Evolutionary conservation across 2,329 filamentous ascomycete genomes (phyloP), one percentile per base, ranked within the genome.

Genomic region (Ceratocystis colombiana): DNA sequence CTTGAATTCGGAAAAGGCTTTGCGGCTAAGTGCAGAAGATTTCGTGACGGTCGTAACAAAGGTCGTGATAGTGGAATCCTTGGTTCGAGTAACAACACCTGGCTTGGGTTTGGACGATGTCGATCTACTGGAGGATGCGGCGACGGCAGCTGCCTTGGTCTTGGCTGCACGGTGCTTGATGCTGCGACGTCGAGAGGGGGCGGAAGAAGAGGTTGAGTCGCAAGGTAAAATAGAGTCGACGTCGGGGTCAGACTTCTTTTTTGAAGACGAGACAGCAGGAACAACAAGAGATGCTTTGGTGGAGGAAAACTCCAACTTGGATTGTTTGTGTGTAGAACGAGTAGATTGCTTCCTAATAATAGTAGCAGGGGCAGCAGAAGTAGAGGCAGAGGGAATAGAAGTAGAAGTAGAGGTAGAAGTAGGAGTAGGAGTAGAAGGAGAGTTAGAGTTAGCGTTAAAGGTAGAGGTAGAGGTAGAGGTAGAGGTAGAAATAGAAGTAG

Each of bases 151-250:
- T 33, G 61, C 44, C 59, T 61, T 68, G 28, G 53, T 61, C 64
- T 68, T 68, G 45, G 67, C 59, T 15, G 64, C 64, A 53, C 67
- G 41, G 45, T 50, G 64, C 28, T 68, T 68, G n/a, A 64, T 66
- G 48, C 53, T 64, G 30, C 64, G 67, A 25, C 61, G 57, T 30
- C 64, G 64, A 25, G 30, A 41, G 17, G 50, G 44, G 2, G 66
- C 28, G 20, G 59, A 53, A 53, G 67, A 68, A 6, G 50, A 37
- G 25, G 20, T 46, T 20, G 59, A 55, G n/a, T 59, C 10, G 37
- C 37, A 28, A 10, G 45, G 25, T 30, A 15, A 30, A 33, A 44
- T 63, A n/a, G 61, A 53, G n/a, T 53, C 37, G 28, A 28, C 30
- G 20, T 50, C 55, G 22, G 28, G 46, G 45, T 53, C 41, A 61